These are phyloP conservation scores for Eucalyptus pauciflora DNA, from an alignment of 345 rosid genomes.

Conservation along the genomic window DNA sequence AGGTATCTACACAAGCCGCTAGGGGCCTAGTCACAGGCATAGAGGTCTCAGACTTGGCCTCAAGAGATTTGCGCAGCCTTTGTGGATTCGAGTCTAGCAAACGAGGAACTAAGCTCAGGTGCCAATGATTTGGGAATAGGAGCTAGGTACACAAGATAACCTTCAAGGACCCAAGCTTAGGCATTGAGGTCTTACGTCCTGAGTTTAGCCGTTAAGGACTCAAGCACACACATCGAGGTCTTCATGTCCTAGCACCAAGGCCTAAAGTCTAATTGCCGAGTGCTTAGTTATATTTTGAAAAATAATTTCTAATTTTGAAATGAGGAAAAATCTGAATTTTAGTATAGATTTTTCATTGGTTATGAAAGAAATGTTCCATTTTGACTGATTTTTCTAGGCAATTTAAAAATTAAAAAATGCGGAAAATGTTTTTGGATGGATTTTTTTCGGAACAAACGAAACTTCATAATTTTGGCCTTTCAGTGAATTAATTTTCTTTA, in stretches of 20 bases:
- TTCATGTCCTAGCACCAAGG: background rate
- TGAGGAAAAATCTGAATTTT: background rate
- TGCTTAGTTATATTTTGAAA: background rate
- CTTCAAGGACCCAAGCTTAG: background rate
- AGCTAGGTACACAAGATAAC: background rate
- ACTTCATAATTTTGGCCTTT: too few relatives aligned
- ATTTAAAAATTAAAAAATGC: too few relatives aligned
- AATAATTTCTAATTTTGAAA: background rate
- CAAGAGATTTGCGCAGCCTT: background rate
- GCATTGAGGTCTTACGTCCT: accelerated
- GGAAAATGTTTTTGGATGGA: accelerated
- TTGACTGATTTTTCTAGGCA: too few relatives aligned
- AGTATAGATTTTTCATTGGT: background rate
- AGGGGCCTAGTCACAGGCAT: accelerated
- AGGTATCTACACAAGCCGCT: accelerated
- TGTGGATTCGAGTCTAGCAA: accelerated
- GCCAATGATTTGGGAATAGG: background rate
- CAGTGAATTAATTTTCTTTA: too few relatives aligned
- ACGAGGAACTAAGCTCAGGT: accelerated
- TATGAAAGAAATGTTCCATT: background rate
- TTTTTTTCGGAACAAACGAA: too few relatives aligned
- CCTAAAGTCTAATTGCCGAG: background rate
- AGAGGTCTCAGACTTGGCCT: accelerated
- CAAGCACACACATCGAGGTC: background rate
- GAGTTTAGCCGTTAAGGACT: accelerated